A percentile compares a stretch with the other conserved stretches of the same genome.
phyloP scores from a whole-genome alignment of 192 early-diverging fungal species.

The Coemansia sp. region DNA sequence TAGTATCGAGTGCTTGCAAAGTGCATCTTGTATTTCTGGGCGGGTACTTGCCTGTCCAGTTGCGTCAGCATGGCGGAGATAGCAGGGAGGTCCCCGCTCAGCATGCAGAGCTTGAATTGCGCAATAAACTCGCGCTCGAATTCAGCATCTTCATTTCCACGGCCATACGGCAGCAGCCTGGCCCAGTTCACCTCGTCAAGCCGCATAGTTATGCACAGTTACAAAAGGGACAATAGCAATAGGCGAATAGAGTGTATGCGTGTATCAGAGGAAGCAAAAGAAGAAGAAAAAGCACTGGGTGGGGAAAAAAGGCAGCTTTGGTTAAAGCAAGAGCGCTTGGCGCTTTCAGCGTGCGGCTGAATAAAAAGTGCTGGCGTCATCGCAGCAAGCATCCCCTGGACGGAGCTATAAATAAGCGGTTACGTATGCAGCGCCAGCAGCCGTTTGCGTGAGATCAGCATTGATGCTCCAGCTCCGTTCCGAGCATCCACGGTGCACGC shows the following conservation, averaged over 20 bases:
- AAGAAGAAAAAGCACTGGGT: constrained; percentile 1
- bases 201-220: constrained; percentile 29
- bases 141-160: constrained; percentile 38
- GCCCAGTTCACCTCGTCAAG: constrained; percentile 49
- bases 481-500: too few relatives aligned
- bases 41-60: constrained; percentile 29
- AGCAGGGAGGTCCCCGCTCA: constrained; percentile 28
- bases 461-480: too few relatives aligned
- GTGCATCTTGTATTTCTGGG: too few relatives aligned
- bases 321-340: too few relatives aligned
- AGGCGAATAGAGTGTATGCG: constrained; percentile 6
- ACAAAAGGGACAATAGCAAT: constrained; percentile 2
- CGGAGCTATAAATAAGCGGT: too few relatives aligned
- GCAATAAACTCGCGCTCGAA: constrained; percentile 33
- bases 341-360: not conserved
- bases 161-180: constrained; percentile 38
- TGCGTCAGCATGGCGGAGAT: constrained; percentile 23
- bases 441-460: not conserved
- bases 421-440: too few relatives aligned
- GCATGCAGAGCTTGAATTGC: constrained; percentile 31
- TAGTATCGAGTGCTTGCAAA: too few relatives aligned
- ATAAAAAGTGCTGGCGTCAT: not conserved
- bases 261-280: not conserved
- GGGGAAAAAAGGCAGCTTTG: not conserved
- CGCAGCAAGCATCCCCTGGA: not conserved